phyloP scores from a whole-genome alignment of 2,329 filamentous ascomycete species.

The Cadophora malorum region DNA sequence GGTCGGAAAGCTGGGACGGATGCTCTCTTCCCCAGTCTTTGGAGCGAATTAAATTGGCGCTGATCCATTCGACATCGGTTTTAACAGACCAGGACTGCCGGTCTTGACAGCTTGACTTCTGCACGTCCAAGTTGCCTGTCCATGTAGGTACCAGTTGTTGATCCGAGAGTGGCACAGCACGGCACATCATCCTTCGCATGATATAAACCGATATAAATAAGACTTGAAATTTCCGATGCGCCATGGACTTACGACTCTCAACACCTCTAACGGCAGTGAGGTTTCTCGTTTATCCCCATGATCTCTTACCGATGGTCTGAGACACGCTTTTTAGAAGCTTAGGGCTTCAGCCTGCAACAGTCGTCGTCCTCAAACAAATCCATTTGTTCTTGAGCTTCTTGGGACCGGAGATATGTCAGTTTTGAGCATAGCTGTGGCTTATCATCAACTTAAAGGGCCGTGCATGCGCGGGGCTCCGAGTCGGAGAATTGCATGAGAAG shows the following conservation, averaged over 20 bases:
- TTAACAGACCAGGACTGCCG: not conserved
- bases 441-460: constrained; percentile 14
- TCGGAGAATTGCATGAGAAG: constrained; percentile 25
- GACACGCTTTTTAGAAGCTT: constrained; percentile 8
- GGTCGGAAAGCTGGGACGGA: not conserved
- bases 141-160: not conserved
- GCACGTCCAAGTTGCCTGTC: no score
- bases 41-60: not conserved
- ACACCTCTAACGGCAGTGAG: constrained; percentile 14
- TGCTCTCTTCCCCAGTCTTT: constrained; percentile 1
- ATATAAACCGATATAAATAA: constrained; percentile 19
- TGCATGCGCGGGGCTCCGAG: constrained; percentile 23
- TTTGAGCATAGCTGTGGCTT: constrained; percentile 25
- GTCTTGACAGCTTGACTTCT: not conserved
- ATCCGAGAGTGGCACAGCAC: not conserved
- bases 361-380: constrained; percentile 25
- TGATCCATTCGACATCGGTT: not conserved
- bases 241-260: not conserved
- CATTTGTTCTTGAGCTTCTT: constrained; percentile 21
- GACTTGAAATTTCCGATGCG: constrained; percentile 9
- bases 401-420: constrained; percentile 28
- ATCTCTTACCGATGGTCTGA: constrained; percentile 22
- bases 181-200: constrained; percentile 1
- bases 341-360: constrained; percentile 16
- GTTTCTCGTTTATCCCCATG: constrained; percentile 1